phyloP scores from a whole-genome alignment of 108 stramenopile species.

The Cylindrotheca fusiformis region DNA sequence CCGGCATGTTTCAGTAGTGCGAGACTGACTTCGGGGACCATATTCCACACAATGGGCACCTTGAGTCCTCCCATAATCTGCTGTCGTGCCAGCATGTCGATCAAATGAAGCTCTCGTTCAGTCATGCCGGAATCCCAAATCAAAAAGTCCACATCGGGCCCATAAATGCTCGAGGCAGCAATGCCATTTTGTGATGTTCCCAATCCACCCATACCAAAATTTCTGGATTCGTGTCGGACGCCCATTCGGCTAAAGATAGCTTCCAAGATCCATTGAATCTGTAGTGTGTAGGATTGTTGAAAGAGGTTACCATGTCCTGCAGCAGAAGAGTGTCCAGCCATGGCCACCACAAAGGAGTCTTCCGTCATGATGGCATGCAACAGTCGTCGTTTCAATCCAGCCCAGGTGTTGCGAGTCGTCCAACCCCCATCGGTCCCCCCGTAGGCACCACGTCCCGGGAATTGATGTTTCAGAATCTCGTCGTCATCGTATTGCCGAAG shows the following conservation, averaged over 20 bases:
- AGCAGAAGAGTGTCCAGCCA: conserved; percentile 57
- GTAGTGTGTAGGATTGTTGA: conserved; percentile 54
- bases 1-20: conserved; percentile 46
- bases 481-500: conserved; percentile 3
- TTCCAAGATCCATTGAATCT: conserved; percentile 58
- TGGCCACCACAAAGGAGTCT: conserved; percentile 62
- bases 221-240: conserved; percentile 50
- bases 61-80: conserved; percentile 44
- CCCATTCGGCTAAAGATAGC: conserved; percentile 60
- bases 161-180: conserved; percentile 57
- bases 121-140: conserved; percentile 65
- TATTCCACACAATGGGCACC: conserved; percentile 53
- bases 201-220: conserved; percentile 53
- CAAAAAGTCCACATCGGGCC: conserved; percentile 59
- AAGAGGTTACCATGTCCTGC: conserved; percentile 61
- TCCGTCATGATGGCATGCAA: conserved; percentile 82
- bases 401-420: conserved; percentile 49
- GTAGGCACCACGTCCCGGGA: not conserved
- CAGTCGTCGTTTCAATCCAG: conserved; percentile 62
- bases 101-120: conserved; percentile 22
- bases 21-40: conserved; percentile 10
- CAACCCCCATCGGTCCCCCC: conserved; percentile 39
- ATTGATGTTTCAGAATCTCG: not conserved
- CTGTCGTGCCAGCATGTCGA: conserved; percentile 64
- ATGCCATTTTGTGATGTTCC: conserved; percentile 44